Evolutionary conservation across 2,329 filamentous ascomycete genomes (phyloP).

Genomic region (Tolypocladium tundrense): DNA sequence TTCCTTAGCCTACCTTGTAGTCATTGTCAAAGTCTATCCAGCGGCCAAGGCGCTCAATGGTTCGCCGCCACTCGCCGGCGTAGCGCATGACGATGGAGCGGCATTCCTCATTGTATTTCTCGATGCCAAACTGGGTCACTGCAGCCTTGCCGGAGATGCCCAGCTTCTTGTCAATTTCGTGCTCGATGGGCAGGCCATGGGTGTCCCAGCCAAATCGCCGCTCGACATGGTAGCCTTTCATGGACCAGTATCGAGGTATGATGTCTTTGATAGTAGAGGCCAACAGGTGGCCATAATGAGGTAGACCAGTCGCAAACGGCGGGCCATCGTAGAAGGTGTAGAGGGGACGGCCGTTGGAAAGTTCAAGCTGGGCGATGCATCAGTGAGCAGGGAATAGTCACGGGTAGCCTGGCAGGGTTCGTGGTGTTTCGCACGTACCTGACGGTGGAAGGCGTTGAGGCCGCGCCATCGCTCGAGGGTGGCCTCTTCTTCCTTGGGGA

Average conservation of each 20-base stretch:
- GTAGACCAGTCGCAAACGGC: conserved; percentile 63
- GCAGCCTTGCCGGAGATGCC: conserved; percentile 81
- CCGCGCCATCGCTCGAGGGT: conserved; percentile 82
- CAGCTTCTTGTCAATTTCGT: conserved; percentile 95
- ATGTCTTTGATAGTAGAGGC: conserved; percentile 96
- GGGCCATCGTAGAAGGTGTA: conserved; percentile 95
- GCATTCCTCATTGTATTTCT: conserved; percentile 86
- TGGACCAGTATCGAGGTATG: conserved; percentile 92
- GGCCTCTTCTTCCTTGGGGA: conserved; percentile 81
- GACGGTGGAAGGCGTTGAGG: conserved; percentile 81
- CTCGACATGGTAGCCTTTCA: conserved; percentile 91
- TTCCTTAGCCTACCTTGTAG: conserved; percentile 57
- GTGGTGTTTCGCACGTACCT: conserved; percentile 38
- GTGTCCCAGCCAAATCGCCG: conserved; percentile 92
- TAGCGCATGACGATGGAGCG: conserved; percentile 89
- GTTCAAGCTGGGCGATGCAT: conserved; percentile 43
- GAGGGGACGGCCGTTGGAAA: conserved; percentile 69
- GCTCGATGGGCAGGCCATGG: conserved; percentile 88
- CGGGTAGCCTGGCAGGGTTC: too few species aligned
- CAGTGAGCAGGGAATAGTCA: background rate
- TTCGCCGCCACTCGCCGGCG: conserved; percentile 75
- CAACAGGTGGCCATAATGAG: conserved; percentile 63
- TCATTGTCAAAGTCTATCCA: conserved; percentile 99
- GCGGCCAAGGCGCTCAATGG: conserved; percentile 77
- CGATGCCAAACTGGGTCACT: conserved; percentile 76